These are phyloP conservation scores for Oemleria cerasiformis DNA, from an alignment of 306 rosid genomes.

Conservation along the genomic window DNA sequence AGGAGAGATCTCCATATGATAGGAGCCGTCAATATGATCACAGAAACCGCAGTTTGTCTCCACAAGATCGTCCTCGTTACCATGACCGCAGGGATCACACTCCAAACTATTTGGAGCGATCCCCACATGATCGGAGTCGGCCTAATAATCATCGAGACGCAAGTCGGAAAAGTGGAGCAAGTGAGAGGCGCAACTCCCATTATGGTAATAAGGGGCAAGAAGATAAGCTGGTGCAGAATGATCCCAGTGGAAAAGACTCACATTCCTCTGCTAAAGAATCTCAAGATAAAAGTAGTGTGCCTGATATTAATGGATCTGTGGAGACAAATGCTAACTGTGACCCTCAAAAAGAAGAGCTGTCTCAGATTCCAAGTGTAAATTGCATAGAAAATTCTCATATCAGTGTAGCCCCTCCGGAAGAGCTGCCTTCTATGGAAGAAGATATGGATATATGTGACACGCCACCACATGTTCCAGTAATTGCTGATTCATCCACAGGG, in stretches of 20 bases:
- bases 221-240: slow-evolving; percentile 55
- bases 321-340: slow-evolving; percentile 44
- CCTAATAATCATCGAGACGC: slow-evolving; percentile 42
- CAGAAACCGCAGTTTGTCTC: slow-evolving; percentile 66
- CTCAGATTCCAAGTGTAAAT: slow-evolving; percentile 53
- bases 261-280: slow-evolving; percentile 52
- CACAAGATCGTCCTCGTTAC: slow-evolving; percentile 55
- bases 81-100: slow-evolving; percentile 58
- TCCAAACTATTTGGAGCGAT: slow-evolving; percentile 55
- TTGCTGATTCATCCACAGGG: slow-evolving; percentile 63
- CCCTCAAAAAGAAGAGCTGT: slow-evolving; percentile 46
- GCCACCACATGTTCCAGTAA: slow-evolving; percentile 82
- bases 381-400: slow-evolving; percentile 45
- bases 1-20: slow-evolving; percentile 60
- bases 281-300: slow-evolving; percentile 44
- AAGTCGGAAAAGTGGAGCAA: slow-evolving; percentile 45
- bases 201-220: slow-evolving; percentile 49
- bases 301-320: slow-evolving; percentile 30
- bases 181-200: slow-evolving; percentile 48
- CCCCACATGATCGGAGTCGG: slow-evolving; percentile 56
- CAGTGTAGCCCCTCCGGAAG: slow-evolving; percentile 56
- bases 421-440: slow-evolving; percentile 94
- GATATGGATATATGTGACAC: slow-evolving; percentile 99
- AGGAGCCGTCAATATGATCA: slow-evolving; percentile 71
- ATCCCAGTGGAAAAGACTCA: slow-evolving; percentile 40